Evolutionary conservation across 139 green algal genomes (phyloP).

Genomic region (Micromonas commoda): DNA sequence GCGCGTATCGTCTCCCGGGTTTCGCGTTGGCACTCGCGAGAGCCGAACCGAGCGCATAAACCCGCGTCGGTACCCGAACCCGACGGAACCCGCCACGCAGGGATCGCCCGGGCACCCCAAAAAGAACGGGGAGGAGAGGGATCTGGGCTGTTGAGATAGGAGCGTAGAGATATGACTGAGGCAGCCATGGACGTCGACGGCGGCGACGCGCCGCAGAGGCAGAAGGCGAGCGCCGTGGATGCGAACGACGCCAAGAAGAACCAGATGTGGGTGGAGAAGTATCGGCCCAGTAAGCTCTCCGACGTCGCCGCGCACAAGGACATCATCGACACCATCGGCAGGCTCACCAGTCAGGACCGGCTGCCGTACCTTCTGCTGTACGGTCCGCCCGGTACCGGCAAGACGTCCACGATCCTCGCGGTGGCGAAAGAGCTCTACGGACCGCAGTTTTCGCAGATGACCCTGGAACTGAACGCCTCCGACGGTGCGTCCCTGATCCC

Average conservation of each 20-base stretch:
- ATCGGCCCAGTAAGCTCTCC: conserved; percentile 78
- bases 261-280: conserved; percentile 89
- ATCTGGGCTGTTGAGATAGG: neutral
- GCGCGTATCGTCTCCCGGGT: too few species aligned
- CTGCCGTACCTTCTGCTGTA: conserved; percentile 97
- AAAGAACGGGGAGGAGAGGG: too few species aligned
- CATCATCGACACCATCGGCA: conserved; percentile 94
- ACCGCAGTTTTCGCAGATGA: conserved; percentile 64
- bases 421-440: conserved; percentile 91
- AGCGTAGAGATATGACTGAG: neutral
- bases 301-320: conserved; percentile 92
- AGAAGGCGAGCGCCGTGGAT: neutral
- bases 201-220: neutral
- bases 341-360: conserved; percentile 66
- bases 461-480: conserved; percentile 94
- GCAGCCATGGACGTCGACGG: neutral
- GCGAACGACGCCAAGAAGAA: neutral
- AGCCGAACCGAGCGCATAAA: too few species aligned
- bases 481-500: conserved; percentile 53
- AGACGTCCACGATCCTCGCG: conserved; percentile 90
- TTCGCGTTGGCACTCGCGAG: too few species aligned
- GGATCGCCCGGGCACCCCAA: too few species aligned
- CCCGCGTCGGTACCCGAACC: too few species aligned
- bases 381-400: conserved; percentile 94
- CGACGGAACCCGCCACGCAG: too few species aligned